Conservation (phyloP, 2,329 filamentous ascomycete species). For the Colletotrichum acutatum region DNA sequence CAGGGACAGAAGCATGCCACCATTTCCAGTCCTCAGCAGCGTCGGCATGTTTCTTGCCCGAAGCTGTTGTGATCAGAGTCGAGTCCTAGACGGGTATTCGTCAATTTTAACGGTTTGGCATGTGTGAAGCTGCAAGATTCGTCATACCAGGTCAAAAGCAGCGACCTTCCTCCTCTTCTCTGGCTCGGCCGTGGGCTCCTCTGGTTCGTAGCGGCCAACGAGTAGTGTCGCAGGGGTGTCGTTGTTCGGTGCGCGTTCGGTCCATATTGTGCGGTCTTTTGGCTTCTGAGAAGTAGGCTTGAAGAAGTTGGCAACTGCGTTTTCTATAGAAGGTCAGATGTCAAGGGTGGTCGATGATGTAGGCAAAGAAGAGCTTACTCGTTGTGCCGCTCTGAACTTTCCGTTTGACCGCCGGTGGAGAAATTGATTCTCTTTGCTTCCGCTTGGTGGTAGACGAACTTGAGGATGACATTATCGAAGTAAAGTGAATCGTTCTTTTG, state of each 20-base stretch:
- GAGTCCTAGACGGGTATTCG: constrained; percentile 71
- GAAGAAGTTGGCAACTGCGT: constrained; percentile 85
- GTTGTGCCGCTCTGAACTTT: constrained; percentile 63
- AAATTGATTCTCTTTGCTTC: constrained; percentile 56
- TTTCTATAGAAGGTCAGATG: constrained; percentile 57
- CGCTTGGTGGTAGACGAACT: constrained; percentile 44
- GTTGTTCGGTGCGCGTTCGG: constrained; percentile 66
- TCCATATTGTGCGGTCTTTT: constrained; percentile 79
- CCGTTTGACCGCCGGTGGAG: constrained; percentile 64
- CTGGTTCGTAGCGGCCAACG: constrained; percentile 75
- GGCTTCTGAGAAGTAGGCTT: constrained; percentile 87
- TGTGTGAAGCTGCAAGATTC: not conserved
- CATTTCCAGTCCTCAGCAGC: constrained; percentile 89
- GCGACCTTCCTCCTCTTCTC: constrained; percentile 69
- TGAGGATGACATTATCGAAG: constrained; percentile 19
- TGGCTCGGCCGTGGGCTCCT: constrained; percentile 44
- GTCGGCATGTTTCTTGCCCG: constrained; percentile 81
- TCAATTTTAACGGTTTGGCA: constrained; percentile 5
- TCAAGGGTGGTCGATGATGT: not conserved
- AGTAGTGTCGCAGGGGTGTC: constrained; percentile 70
- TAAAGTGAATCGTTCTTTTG: not conserved
- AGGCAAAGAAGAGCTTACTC: constrained; percentile 48
- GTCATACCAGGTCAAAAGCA: constrained; percentile 73
- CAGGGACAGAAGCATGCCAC: constrained; percentile 83
- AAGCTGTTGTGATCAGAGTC: constrained; percentile 83